Evolutionary conservation across 2,329 filamentous ascomycete species (phyloP).

Genomic region (Pseudogymnoascus destructans): DNA sequence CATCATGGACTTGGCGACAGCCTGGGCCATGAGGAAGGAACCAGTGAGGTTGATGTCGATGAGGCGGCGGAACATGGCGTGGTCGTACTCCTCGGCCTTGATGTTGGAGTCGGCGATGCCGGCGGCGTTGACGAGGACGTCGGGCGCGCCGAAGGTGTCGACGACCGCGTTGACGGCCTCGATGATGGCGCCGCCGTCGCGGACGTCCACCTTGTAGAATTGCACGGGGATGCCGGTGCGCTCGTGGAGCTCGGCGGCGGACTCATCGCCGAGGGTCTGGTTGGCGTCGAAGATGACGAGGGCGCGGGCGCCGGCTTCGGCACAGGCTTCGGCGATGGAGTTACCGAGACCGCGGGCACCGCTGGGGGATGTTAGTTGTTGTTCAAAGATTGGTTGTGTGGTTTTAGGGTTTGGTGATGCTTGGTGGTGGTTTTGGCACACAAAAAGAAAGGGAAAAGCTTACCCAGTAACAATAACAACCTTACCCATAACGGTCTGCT

Average conservation of each 20-base stretch:
- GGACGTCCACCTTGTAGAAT: slow-evolving; percentile 70
- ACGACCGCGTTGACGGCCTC: slow-evolving; percentile 55
- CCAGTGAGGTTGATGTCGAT: slow-evolving; percentile 76
- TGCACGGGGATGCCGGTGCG: slow-evolving; percentile 61
- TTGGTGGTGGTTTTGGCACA: not conserved
- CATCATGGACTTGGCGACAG: slow-evolving; percentile 63
- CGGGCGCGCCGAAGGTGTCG: slow-evolving; percentile 52
- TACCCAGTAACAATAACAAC: slow-evolving; percentile 61
- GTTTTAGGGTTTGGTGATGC: not conserved
- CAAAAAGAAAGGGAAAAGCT: slow-evolving; percentile 19
- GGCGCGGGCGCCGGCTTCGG: slow-evolving; percentile 61
- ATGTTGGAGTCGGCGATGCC: slow-evolving; percentile 77
- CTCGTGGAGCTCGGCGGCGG: slow-evolving; percentile 55
- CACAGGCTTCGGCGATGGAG: slow-evolving; percentile 65
- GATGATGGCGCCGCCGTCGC: slow-evolving; percentile 56
- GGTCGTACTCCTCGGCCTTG: slow-evolving; percentile 65
- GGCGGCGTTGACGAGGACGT: slow-evolving; percentile 68
- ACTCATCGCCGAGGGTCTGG: slow-evolving; percentile 57
- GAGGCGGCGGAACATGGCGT: slow-evolving; percentile 62
- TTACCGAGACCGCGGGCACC: slow-evolving; percentile 66
- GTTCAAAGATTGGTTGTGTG: not conserved
- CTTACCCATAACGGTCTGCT: slow-evolving; percentile 57
- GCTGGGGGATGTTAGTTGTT: slow-evolving; percentile 31
- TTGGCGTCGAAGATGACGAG: slow-evolving; percentile 67
- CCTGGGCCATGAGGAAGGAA: slow-evolving; percentile 63